Base-by-base conservation (phyloP, 345 rosid species). In the Aquilaria malaccensis region DNA sequence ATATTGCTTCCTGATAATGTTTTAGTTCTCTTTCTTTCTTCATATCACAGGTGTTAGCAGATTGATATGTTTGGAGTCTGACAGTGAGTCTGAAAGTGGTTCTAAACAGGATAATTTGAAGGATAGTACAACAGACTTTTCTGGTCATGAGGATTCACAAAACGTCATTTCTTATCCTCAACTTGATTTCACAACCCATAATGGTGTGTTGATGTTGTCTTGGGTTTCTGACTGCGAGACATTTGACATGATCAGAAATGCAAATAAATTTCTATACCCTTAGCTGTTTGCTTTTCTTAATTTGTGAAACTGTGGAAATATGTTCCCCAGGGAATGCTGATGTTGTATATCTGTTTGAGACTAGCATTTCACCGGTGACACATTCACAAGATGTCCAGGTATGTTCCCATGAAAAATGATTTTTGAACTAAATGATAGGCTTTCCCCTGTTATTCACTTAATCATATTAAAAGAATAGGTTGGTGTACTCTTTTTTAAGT, bases 41-140 rank as follows among this genome's bases (percentile, higher is more conserved):
- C 10, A 15, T 50, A 10, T 59, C 9, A 70, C 64, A 87, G 96
- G 79, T 41, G 76, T 59, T 49, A 76, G 65, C 72, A 56, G 84
- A 52, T 58, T 81, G 59, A 72, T 87, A 59, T 77, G 83, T 70
- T 73, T 93, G 73, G 96, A 85, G 67, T 83, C 89, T 58, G 95
- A 89, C 37, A 66, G 72, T 50, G 95, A 82, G 55, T 70, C 80
- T 11, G 81, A 74, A 58, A 67, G 68, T 30, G 69, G 66, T 62
- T 69, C 61, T 58, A 58, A 11, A 63, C 71, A 62, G 65, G 73
- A 72, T 66, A 68, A 65, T 32, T 62, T 56, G 65, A 51, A 71
- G 69, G 74, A 65, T 61, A 68, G 76, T 61, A 76, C 62, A 55
- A 30, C 68, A 2, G 30, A 48, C 50, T 58, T 52, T 72, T 57